phyloP scores from a whole-genome alignment of 306 rosid species.

The Cicer pinnatifidum region DNA sequence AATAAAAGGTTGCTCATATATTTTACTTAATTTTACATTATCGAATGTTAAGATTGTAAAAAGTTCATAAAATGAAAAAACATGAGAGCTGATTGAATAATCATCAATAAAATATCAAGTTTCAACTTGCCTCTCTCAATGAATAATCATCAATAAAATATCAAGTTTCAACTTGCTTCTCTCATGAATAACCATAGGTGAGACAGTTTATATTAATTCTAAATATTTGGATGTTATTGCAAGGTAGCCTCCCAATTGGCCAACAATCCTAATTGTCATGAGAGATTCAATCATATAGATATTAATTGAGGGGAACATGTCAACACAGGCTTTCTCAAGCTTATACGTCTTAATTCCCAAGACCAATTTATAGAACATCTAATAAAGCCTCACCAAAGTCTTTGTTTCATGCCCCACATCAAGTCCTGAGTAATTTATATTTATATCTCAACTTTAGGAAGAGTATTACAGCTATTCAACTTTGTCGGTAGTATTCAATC shows the following conservation, averaged over 20 bases:
- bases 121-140: background rate
- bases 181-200: background rate
- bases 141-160: too few relatives aligned
- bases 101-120: too few relatives aligned
- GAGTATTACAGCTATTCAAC: background rate
- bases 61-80: too few relatives aligned
- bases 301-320: background rate
- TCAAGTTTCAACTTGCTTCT: background rate
- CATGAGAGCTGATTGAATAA: too few relatives aligned
- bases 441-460: background rate
- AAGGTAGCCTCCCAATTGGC: background rate
- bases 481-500: background rate
- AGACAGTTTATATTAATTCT: background rate
- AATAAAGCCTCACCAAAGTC: background rate
- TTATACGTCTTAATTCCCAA: background rate
- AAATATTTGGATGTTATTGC: background rate
- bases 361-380: background rate
- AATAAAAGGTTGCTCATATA: too few relatives aligned
- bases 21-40: too few relatives aligned
- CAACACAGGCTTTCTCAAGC: constrained; percentile 7
- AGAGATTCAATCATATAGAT: background rate
- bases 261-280: background rate
- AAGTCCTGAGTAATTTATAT: background rate
- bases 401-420: background rate
- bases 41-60: too few relatives aligned